Conservation (phyloP, 2,329 filamentous ascomycete genomes). For the Diaporthe capsici region DNA sequence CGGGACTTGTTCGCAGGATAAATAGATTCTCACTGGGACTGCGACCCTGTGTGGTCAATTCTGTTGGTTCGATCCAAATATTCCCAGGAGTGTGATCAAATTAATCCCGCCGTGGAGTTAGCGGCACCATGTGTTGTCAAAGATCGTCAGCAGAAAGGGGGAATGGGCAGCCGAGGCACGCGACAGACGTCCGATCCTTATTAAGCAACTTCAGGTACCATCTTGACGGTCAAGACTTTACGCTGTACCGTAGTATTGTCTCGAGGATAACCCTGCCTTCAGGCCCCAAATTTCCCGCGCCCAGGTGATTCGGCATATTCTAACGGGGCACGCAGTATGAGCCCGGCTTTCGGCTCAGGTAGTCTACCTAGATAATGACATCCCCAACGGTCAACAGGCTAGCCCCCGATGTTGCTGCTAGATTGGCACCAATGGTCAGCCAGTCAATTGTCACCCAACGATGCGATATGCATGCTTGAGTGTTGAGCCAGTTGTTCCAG, state of each 20-base stretch:
- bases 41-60: not conserved
- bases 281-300: not conserved
- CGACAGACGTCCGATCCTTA: not conserved
- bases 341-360: not conserved
- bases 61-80: not conserved
- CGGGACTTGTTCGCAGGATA: not conserved
- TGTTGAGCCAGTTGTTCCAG: not conserved
- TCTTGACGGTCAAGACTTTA: not conserved
- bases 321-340: not conserved
- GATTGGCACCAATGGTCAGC: not conserved
- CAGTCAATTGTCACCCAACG: not conserved
- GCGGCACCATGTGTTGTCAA: not conserved
- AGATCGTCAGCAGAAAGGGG: constrained; percentile 8
- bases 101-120: not conserved
- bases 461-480: not conserved
- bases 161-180: not conserved
- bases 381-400: not conserved
- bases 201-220: not conserved
- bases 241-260: not conserved
- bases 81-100: not conserved
- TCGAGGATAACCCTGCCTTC: not conserved
- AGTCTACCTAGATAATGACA: not conserved
- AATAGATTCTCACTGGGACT: no score
- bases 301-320: not conserved
- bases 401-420: not conserved